phyloP scores from a whole-genome alignment of 352 stramenopile genomes.

The Elongisporangium undulatum region DNA sequence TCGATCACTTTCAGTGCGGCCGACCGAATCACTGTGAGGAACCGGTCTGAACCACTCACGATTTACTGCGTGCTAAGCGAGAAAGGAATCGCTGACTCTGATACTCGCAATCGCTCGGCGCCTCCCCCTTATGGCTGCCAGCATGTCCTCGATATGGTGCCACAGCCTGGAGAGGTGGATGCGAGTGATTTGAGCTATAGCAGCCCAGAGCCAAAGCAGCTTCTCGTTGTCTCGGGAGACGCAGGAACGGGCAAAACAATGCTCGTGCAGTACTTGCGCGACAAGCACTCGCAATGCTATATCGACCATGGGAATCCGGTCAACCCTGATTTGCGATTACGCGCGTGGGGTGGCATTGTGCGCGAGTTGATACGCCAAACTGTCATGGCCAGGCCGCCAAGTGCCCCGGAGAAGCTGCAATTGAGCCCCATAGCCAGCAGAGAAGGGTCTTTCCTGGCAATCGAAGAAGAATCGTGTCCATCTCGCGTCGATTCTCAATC shows the following conservation, averaged over 20 bases:
- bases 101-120: too few species aligned
- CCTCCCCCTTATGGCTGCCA: conserved; percentile 35
- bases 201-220: too few species aligned
- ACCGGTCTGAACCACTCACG: conserved; percentile 35
- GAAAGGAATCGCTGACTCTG: neutral
- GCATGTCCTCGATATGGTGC: conserved; percentile 40
- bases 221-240: conserved; percentile 53
- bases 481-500: too few species aligned
- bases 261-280: conserved; percentile 44
- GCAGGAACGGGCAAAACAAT: conserved; percentile 67
- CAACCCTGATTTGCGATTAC: conserved; percentile 49
- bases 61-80: conserved; percentile 43
- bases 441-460: too few species aligned
- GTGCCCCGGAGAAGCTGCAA: too few species aligned
- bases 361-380: conserved; percentile 21
- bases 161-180: conserved; percentile 42
- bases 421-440: neutral
- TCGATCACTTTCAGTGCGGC: conserved; percentile 42
- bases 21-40: conserved; percentile 55
- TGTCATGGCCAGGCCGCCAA: too few species aligned
- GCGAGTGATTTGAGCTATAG: too few species aligned
- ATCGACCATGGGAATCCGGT: conserved; percentile 51
- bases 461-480: too few species aligned
- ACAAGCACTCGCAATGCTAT: conserved; percentile 36
- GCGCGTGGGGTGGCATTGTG: conserved; percentile 51